Base-by-base conservation (phyloP, 352 stramenopile species). In the Pythium brachiatum region DNA sequence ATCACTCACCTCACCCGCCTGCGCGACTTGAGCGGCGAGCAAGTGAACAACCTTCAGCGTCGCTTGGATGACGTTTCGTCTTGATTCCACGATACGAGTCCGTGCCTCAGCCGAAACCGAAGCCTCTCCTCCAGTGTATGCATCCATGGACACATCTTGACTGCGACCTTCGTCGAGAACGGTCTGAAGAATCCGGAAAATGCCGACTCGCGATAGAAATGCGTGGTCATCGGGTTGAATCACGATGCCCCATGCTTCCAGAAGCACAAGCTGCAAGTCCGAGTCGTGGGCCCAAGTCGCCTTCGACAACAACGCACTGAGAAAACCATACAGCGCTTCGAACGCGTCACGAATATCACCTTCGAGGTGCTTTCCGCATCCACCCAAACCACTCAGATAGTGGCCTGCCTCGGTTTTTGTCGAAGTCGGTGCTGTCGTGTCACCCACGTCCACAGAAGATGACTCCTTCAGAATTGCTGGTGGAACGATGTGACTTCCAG, bases 121-220 rank as follows among this genome's bases (percentile, higher is more conserved):
- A 18, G 34, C 54, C 44, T 63, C 41, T 4, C 50, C 27, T 23
- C 52, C 29, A 7, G 29, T 27, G 23, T 8, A 21, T 3, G 51
- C 15, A 39, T 71, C 59, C 21, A 51, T 48, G 1, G 60, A 52
- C 3, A 25, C 26, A 38, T 73, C 66, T 18, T 64, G 53, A 18
- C 57, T 68, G 8, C 89, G 78, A 4, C 84, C 86, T 69, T 95
- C 86, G 55, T 95, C 86, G 15, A 97, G 57, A 12, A 97, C 89
- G n/a, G 86, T 95, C 64, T 97, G 89, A 16, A 97, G 67, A 32
- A 96, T 86, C 34, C 89, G 75, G 62, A 97, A 97, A 65, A 97
- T 89, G 1, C 88, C 86, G 36, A 96, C 84, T 39, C 89, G 84
- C 23, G 89, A 97, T 21, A 97, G 74, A 55, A 97, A 97, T 2